Conservation (phyloP, 768 basidiomycete species). For the Russula compacta region DNA sequence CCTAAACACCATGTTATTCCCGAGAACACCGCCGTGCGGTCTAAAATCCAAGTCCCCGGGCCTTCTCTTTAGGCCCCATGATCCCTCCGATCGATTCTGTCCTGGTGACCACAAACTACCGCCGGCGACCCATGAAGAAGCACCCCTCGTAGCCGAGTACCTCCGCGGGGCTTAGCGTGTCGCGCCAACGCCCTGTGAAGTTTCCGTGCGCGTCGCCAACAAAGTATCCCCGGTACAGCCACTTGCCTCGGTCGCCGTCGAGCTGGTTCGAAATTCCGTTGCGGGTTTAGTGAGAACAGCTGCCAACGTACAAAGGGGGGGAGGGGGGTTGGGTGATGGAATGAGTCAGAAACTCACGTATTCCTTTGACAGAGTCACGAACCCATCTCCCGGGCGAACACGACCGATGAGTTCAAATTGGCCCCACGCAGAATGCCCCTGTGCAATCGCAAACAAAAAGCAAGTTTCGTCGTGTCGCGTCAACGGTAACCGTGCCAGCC, state of each 20-base stretch:
- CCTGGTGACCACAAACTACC: conserved; percentile 25
- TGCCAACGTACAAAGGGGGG: background rate
- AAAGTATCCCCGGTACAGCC: conserved; percentile 81
- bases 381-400: conserved; percentile 72
- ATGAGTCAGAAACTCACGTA: conserved; percentile 43
- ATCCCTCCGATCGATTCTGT: background rate
- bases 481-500: background rate
- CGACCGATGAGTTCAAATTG: conserved; percentile 74
- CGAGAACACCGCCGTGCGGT: background rate
- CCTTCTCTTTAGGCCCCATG: background rate
- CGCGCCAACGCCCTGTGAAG: conserved; percentile 80
- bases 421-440: conserved; percentile 92
- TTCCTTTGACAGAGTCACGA: conserved; percentile 75
- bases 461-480: background rate
- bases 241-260: conserved; percentile 67
- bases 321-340: background rate
- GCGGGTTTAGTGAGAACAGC: conserved; percentile 18
- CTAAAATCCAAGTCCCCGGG: conserved; percentile 3
- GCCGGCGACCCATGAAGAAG: conserved; percentile 64
- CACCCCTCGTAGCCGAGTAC: conserved; percentile 78
- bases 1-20: background rate
- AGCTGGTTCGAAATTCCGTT: conserved; percentile 31
- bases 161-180: conserved; percentile 58
- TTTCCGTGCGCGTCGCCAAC: conserved; percentile 61
- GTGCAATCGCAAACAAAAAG: background rate